Percentiles rank a stretch among this genome's conserved stretches.
Conservation (phyloP, 169 alveolate genomes). For the Plasmodium yoelii region DNA sequence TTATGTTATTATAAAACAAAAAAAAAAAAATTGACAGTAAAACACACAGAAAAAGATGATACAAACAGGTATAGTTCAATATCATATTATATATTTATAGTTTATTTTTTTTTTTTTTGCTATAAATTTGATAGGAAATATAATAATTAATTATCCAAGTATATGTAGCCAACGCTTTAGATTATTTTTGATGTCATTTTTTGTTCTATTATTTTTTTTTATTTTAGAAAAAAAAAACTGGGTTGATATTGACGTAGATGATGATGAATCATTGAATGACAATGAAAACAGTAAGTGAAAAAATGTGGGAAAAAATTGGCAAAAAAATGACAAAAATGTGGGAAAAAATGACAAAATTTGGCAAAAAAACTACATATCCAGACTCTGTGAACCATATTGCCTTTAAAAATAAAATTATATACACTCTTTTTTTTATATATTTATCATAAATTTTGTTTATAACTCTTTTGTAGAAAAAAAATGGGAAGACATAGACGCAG, state of each 20-base stretch:
- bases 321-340: no score
- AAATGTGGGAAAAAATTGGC: not conserved
- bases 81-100: no score
- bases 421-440: not conserved
- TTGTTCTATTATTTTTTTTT: not conserved
- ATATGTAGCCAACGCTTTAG: not conserved
- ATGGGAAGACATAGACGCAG: constrained; percentile 89
- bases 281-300: constrained; percentile 57
- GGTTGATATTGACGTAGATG: constrained; percentile 73
- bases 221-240: constrained; percentile 42
- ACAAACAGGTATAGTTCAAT: constrained; percentile 29
- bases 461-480: constrained; percentile 77
- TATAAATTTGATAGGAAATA: no score
- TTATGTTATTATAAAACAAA: no score
- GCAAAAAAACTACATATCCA: not conserved
- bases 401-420: not conserved
- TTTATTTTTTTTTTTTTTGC: no score
- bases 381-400: no score
- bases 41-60: constrained; percentile 23
- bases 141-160: no score
- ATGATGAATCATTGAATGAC: constrained; percentile 57
- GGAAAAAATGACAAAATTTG: no score
- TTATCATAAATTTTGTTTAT: constrained; percentile 1
- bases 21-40: no score
- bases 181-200: not conserved